Evolutionary conservation across 139 green algal species (phyloP).

Genomic region (Auxenochlorella protothecoides): DNA sequence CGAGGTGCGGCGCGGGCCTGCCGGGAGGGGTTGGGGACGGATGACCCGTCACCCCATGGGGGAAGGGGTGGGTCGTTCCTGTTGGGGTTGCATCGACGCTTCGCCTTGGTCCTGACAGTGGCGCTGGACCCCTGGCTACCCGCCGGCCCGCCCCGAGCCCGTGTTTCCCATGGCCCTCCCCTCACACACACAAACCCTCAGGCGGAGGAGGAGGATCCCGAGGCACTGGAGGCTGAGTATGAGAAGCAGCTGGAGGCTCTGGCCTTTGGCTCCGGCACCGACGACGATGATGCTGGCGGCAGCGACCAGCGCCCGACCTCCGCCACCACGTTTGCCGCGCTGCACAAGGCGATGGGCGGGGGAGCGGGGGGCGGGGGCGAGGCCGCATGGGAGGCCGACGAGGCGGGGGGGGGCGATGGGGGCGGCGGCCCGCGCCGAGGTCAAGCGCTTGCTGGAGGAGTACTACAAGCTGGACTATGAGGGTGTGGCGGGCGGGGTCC

Average conservation of each 20-base stretch:
- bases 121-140: too few relatives aligned
- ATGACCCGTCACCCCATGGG: too few relatives aligned
- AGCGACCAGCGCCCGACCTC: background rate
- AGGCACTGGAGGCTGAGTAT: conserved; percentile 13
- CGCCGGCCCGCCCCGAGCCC: too few relatives aligned
- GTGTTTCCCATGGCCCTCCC: too few relatives aligned
- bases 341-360: conserved; percentile 7
- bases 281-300: conserved; percentile 16
- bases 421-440: conserved; percentile 15
- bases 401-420: background rate
- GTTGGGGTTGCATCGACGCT: too few relatives aligned
- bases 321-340: conserved; percentile 9
- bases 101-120: too few relatives aligned
- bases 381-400: background rate
- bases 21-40: background rate
- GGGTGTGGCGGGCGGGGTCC: conserved; percentile 64
- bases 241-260: conserved; percentile 22
- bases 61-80: too few relatives aligned
- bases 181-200: background rate
- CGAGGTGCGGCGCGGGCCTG: conserved; percentile 13
- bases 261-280: conserved; percentile 5
- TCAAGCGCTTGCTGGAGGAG: conserved; percentile 68
- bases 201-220: conserved; percentile 21
- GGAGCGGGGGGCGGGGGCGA: background rate
- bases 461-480: conserved; percentile 92